Conservation (phyloP, 371 early-diverging fungal genomes). For the Saksenaea oblongispora region DNA sequence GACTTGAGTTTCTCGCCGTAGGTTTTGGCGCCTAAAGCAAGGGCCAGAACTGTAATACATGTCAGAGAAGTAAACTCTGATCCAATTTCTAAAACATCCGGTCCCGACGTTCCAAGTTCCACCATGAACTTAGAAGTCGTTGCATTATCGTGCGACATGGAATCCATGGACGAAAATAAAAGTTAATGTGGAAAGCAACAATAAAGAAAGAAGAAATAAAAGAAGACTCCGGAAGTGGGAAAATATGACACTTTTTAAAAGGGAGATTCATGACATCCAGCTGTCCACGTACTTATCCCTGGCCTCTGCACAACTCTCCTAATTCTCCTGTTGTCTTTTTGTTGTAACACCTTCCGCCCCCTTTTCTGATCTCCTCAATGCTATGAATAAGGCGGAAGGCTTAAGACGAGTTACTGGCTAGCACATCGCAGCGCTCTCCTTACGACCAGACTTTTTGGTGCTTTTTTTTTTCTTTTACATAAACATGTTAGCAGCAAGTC, state of each 20-base stretch:
- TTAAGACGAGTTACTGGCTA: not conserved
- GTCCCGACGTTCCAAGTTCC: slow-evolving; percentile 13
- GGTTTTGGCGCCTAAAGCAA: slow-evolving; percentile 42
- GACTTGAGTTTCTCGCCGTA: slow-evolving; percentile 33
- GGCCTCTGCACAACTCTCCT: slow-evolving; percentile 4
- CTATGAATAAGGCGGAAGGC: not conserved
- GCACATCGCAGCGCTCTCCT: not conserved
- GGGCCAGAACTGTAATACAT: slow-evolving; percentile 43
- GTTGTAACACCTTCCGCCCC: not conserved
- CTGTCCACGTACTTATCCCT: not conserved
- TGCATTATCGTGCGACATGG: slow-evolving; percentile 6
- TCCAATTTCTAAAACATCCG: slow-evolving; percentile 35
- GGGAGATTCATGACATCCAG: not conserved
- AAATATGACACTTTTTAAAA: not conserved
- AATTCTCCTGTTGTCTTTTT: slow-evolving; percentile 3
- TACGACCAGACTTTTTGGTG: not conserved
- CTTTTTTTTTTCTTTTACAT: slow-evolving; percentile 2
- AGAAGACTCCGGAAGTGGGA: not conserved
- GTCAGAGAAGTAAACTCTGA: slow-evolving; percentile 41
- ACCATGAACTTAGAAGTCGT: not conserved
- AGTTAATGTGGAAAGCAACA: not conserved
- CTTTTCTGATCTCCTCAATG: not conserved
- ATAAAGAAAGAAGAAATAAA: not conserved
- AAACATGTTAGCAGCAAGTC: slow-evolving; percentile 2
- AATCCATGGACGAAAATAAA: slow-evolving; percentile 1